Conservation (phyloP, 352 stramenopile species). For the Pythium sukuiense region DNA sequence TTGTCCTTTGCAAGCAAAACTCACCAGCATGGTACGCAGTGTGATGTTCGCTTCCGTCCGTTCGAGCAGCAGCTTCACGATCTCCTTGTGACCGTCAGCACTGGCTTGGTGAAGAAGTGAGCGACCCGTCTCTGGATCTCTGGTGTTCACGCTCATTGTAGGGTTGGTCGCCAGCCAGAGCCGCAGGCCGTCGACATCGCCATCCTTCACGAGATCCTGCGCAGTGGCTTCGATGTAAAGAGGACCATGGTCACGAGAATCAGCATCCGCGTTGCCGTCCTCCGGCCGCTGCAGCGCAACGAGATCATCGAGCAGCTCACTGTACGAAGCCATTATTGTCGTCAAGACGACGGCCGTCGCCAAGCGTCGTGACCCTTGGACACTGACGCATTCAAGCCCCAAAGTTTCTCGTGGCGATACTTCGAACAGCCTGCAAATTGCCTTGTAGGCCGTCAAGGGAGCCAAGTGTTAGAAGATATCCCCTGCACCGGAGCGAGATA, state of each 20-base stretch:
- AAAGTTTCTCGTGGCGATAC: too few relatives aligned
- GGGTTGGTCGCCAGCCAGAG: constrained; percentile 25
- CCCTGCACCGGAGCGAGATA: too few relatives aligned
- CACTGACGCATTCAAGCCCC: not conserved
- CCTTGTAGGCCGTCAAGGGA: too few relatives aligned
- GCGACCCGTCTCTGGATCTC: constrained; percentile 38
- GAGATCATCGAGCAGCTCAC: constrained; percentile 51
- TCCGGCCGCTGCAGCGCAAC: constrained; percentile 24
- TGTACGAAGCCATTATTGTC: constrained; percentile 28
- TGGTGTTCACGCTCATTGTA: constrained; percentile 37
- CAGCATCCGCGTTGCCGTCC: not conserved
- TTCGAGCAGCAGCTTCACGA: constrained; percentile 57
- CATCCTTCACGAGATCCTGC: constrained; percentile 35
- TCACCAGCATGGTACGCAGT: constrained; percentile 65
- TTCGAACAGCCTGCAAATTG: not conserved
- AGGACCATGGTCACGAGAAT: not conserved
- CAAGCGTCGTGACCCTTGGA: not conserved
- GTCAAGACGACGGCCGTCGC: not conserved
- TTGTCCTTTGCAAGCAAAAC: not conserved
- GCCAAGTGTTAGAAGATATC: too few relatives aligned
- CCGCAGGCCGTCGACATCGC: constrained; percentile 31
- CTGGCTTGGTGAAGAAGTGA: constrained; percentile 67
- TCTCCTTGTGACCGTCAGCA: constrained; percentile 44
- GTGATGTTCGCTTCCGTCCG: constrained; percentile 48
- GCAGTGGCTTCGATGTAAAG: constrained; percentile 11